phyloP scores from a whole-genome alignment of 805 yeast genomes.

The Kazachstania psychrophila region DNA sequence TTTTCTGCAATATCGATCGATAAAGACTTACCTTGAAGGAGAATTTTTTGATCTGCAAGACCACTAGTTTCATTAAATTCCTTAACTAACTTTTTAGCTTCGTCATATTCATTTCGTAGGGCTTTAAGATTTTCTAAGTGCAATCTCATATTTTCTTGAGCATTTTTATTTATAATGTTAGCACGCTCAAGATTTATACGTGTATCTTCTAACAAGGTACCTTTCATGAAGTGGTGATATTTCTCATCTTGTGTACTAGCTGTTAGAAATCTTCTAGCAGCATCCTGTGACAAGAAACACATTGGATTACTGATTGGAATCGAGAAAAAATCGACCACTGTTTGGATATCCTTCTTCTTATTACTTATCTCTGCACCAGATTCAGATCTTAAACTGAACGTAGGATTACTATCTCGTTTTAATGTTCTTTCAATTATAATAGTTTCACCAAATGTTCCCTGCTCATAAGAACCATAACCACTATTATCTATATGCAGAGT shows the following conservation, averaged over 20 bases:
- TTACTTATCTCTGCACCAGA: slow-evolving; percentile 45
- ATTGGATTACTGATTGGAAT: slow-evolving; percentile 84
- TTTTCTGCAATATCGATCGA: slow-evolving; percentile 37
- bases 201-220: slow-evolving; percentile 66
- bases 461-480: slow-evolving; percentile 57
- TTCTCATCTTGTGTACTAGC: slow-evolving; percentile 63
- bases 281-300: slow-evolving; percentile 88
- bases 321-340: slow-evolving; percentile 58
- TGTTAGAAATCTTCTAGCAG: slow-evolving; percentile 82
- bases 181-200: slow-evolving; percentile 41
- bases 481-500: slow-evolving; percentile 54
- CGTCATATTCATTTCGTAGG: slow-evolving; percentile 34
- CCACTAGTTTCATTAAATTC: slow-evolving; percentile 36
- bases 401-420: slow-evolving; percentile 39
- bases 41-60: slow-evolving; percentile 32
- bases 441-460: slow-evolving; percentile 54
- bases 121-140: slow-evolving; percentile 34
- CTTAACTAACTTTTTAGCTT: slow-evolving; percentile 34
- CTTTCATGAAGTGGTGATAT: slow-evolving; percentile 70
- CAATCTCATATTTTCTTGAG: slow-evolving; percentile 34
- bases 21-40: slow-evolving; percentile 39
- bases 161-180: slow-evolving; percentile 27
- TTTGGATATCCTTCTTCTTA: slow-evolving; percentile 57
- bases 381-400: slow-evolving; percentile 48
- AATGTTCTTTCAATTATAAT: slow-evolving; percentile 65